Percentiles rank a stretch among this genome's conserved stretches.
phyloP scores from a whole-genome alignment of 2,329 filamentous ascomycete genomes.

The Myriosclerotinia scirpicola region DNA sequence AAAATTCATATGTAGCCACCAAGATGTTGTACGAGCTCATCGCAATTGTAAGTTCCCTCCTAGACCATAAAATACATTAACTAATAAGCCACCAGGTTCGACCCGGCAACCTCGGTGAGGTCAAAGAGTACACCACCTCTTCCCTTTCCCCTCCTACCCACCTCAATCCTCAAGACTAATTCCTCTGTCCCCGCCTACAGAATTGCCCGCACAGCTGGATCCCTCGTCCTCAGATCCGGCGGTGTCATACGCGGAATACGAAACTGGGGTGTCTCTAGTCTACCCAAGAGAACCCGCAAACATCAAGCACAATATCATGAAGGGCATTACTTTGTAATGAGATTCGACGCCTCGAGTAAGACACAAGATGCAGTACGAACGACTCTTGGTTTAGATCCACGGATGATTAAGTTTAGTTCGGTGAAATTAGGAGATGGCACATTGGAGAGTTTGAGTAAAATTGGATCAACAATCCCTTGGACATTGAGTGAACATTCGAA shows the following conservation, averaged over 20 bases:
- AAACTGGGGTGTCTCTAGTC: constrained; percentile 92
- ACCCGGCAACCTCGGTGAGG: constrained; percentile 83
- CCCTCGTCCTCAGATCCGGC: constrained; percentile 75
- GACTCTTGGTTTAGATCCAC: constrained; percentile 80
- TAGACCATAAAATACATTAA: not conserved
- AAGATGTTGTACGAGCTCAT: constrained; percentile 96
- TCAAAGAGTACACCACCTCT: constrained; percentile 76
- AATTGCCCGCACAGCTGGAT: constrained; percentile 83
- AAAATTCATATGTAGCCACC: constrained; percentile 38
- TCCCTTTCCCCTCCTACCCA: constrained; percentile 24
- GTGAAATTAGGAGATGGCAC: constrained; percentile 77
- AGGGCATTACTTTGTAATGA: constrained; percentile 97
- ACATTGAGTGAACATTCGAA: constrained; percentile 28
- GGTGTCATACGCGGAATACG: constrained; percentile 89
- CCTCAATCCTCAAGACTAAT: constrained; percentile 13
- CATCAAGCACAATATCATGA: constrained; percentile 80
- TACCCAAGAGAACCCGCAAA: constrained; percentile 75
- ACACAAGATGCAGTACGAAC: constrained; percentile 74
- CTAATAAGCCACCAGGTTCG: constrained; percentile 66
- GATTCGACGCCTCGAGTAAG: constrained; percentile 76
- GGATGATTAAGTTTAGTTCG: constrained; percentile 82
- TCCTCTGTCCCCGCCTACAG: constrained; percentile 47
- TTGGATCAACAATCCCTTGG: constrained; percentile 40
- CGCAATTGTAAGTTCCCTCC: constrained; percentile 69
- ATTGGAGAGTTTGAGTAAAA: constrained; percentile 48